Percentiles rank a stretch among this genome's conserved stretches.
These are phyloP conservation scores for Pseudohalonectria lignicola DNA, from an alignment of 2,329 filamentous ascomycete species.

Conservation along the genomic window DNA sequence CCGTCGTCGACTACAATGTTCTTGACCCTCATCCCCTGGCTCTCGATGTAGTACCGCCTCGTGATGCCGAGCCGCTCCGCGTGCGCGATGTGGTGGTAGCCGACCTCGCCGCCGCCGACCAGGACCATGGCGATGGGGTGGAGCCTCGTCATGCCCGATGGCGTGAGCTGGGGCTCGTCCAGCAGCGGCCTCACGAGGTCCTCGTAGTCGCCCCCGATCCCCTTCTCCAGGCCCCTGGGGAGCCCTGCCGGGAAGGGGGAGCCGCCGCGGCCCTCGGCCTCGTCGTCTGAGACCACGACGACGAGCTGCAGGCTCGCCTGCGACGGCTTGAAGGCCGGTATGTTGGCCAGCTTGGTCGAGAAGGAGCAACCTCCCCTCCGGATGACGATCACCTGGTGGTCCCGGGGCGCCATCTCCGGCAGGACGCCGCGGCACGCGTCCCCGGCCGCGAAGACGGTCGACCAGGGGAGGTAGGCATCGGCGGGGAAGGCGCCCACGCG, in stretches of 20 bases:
- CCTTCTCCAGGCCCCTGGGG: constrained; percentile 11
- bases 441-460: constrained; percentile 58
- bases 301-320: constrained; percentile 63
- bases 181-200: constrained; percentile 52
- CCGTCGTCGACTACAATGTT: constrained; percentile 59
- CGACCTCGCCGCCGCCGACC: constrained; percentile 59
- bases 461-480: constrained; percentile 50
- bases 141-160: constrained; percentile 55
- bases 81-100: constrained; percentile 50
- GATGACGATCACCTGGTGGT: constrained; percentile 71
- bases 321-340: constrained; percentile 64
- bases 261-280: constrained; percentile 19
- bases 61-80: constrained; percentile 64
- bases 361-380: constrained; percentile 79
- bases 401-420: constrained; percentile 35
- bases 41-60: constrained; percentile 69
- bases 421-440: constrained; percentile 53
- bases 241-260: neutral
- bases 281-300: constrained; percentile 58
- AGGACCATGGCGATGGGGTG: constrained; percentile 76
- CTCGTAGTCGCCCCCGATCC: constrained; percentile 14
- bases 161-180: constrained; percentile 62
- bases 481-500: constrained; percentile 20
- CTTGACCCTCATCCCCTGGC: constrained; percentile 65
- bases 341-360: constrained; percentile 68